These are phyloP conservation scores for Clitoria ternatea DNA, from an alignment of 306 rosid genomes.

Conservation along the genomic window DNA sequence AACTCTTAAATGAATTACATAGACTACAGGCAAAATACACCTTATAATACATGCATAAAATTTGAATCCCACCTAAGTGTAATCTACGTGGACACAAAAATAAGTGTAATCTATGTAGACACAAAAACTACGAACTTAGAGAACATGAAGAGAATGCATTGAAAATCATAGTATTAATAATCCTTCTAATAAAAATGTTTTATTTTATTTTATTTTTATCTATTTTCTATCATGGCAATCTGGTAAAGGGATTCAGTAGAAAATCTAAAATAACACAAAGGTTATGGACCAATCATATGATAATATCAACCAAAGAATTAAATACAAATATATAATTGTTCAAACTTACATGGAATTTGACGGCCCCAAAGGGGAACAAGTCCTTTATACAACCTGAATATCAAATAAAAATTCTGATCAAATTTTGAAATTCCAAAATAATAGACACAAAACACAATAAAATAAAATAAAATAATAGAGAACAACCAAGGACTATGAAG, in stretches of 20 bases:
- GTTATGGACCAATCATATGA: not conserved
- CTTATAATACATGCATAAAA: not conserved
- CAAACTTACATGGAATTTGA: slow-evolving; percentile 78
- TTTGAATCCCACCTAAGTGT: not conserved
- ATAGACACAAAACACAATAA: no score
- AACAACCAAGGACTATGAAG: not conserved
- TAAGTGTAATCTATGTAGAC: no score
- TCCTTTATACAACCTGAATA: slow-evolving; percentile 72
- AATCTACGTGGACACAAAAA: no score
- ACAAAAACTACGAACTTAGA: not conserved
- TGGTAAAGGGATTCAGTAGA: not conserved
- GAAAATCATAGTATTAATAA: no score
- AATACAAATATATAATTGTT: not conserved
- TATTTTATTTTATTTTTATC: no score
- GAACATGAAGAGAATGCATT: no score
- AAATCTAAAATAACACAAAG: not conserved
- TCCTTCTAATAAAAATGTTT: no score
- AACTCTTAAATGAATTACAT: no score
- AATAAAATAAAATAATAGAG: not conserved
- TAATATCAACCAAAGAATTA: not conserved
- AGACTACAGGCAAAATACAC: not conserved
- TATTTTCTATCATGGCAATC: not conserved
- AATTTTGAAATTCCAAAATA: not conserved
- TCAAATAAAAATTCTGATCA: slow-evolving; percentile 6
- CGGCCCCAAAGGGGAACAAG: slow-evolving; percentile 94